Percentiles rank a stretch among this genome's conserved stretches.
phyloP scores from a whole-genome alignment of 345 rosid species.

The Pugionium dolabratum region DNA sequence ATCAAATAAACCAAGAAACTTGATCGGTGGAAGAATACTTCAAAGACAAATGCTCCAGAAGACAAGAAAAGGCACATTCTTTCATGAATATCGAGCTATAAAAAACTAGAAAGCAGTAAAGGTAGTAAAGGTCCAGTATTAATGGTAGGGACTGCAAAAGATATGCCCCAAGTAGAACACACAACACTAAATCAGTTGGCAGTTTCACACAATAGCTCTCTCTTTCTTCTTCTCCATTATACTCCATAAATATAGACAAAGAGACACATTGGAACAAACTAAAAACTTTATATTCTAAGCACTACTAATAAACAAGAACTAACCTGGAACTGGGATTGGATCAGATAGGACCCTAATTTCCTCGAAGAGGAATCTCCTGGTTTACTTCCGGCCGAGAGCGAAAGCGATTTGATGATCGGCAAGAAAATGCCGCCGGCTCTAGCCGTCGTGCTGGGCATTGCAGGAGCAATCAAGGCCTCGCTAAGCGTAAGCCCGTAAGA shows the following conservation, averaged over 20 bases:
- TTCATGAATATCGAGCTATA: neutral
- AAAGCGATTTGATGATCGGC: slow-evolving; percentile 83
- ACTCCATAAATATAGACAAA: neutral
- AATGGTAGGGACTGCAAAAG: neutral
- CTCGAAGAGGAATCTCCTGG: slow-evolving; percentile 65
- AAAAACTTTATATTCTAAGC: slow-evolving; percentile 1
- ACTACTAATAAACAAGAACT: neutral
- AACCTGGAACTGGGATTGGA: slow-evolving; percentile 89
- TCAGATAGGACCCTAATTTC: slow-evolving; percentile 75
- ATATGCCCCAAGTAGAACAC: slow-evolving; percentile 3
- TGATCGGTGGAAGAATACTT: neutral
- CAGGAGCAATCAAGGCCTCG: slow-evolving; percentile 81
- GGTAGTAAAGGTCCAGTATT: neutral
- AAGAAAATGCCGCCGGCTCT: slow-evolving; percentile 93
- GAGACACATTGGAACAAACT: neutral
- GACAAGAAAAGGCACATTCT: slow-evolving; percentile 8
- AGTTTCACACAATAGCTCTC: neutral
- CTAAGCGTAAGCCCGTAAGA: slow-evolving; percentile 82
- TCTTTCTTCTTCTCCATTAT: neutral
- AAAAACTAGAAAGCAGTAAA: too few species aligned
- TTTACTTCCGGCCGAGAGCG: slow-evolving; percentile 74
- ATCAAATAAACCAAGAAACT: neutral
- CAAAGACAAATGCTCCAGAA: neutral
- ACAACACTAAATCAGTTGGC: neutral
- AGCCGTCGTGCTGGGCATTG: slow-evolving; percentile 95